Evolutionary conservation across 768 basidiomycete genomes (phyloP).

Genomic region (Boletus huronensis): DNA sequence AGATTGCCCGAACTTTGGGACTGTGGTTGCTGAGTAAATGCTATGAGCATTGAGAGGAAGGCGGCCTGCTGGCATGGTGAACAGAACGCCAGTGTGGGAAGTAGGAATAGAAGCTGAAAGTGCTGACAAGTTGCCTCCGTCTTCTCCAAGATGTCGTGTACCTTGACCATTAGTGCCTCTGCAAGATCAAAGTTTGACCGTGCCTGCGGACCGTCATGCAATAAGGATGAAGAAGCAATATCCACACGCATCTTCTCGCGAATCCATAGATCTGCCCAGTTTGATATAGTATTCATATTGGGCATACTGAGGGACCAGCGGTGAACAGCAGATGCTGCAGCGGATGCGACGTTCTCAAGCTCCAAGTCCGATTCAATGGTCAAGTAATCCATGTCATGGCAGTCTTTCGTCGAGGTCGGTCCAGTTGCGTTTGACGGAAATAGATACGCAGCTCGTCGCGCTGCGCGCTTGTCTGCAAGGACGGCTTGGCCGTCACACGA

Average conservation of each 20-base stretch:
- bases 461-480: not conserved
- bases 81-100: conserved; percentile 18
- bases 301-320: not conserved
- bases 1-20: not conserved
- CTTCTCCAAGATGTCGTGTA: not conserved
- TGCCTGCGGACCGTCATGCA: not conserved
- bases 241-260: not conserved
- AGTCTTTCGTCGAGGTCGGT: not conserved
- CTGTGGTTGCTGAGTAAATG: conserved; percentile 20
- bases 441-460: not conserved
- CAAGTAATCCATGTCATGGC: not conserved
- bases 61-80: conserved; percentile 3
- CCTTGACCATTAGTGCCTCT: not conserved
- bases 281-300: not conserved
- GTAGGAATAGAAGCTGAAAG: not conserved
- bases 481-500: too few species aligned
- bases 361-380: not conserved
- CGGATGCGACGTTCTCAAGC: not conserved
- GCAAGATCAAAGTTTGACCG: not conserved
- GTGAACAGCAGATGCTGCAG: not conserved
- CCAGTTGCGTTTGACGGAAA: not conserved
- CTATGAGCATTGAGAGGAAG: conserved; percentile 28
- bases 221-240: not conserved
- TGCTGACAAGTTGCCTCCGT: not conserved
- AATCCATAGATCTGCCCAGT: not conserved